Base-by-base conservation (phyloP, 768 basidiomycete species). In the Lentinus brumalis region DNA sequence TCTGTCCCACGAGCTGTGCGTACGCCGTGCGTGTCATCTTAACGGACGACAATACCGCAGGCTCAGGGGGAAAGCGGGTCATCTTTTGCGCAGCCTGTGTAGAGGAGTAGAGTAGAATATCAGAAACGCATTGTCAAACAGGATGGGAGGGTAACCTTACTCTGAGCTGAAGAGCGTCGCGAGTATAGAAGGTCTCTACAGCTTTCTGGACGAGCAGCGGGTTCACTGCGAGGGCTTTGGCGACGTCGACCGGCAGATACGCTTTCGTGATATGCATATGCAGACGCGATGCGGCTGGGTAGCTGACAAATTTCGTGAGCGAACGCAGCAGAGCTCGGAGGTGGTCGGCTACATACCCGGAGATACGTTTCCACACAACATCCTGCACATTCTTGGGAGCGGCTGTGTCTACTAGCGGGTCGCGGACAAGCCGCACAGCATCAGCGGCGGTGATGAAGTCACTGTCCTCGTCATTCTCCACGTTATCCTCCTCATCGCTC, bases 111-210 rank as follows among this genome's bases (percentile, higher is more conserved):
- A 26, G 21, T 1, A 26, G 58, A 9, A 6, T 29, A 26, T 49
- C 46, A 49, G 21, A 29, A 11, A 30, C 21, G 10, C 5, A 18
- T 44, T 14, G 26, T 14, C 9, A 46, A 12, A 50, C 5, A 44
- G 9, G 7, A 11, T 4, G 18, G 15, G 15, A 21, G 30, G 39
- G 35, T 21, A 38, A 45, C 73, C 87, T 74, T 74, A 96, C 93
- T 41, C 95, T 86, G 56, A 98, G 78, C 72, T 96, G 94, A 14
- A 89, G 79, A 1, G 92, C 91, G 77, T 98, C 97, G 55, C 97
- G 83, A 4, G 95, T 97, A 73, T 99, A 99, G 73, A 99, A 99
- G 4, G 91, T 83, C 74, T 96, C 95, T 3, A 91, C 83, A 0
- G 96, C 91, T 68, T 87, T 89, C 67, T 98, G 94, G 15, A 96